phyloP scores from a whole-genome alignment of 2,329 filamentous ascomycete genomes.

The Beauveria pseudobassiana region DNA sequence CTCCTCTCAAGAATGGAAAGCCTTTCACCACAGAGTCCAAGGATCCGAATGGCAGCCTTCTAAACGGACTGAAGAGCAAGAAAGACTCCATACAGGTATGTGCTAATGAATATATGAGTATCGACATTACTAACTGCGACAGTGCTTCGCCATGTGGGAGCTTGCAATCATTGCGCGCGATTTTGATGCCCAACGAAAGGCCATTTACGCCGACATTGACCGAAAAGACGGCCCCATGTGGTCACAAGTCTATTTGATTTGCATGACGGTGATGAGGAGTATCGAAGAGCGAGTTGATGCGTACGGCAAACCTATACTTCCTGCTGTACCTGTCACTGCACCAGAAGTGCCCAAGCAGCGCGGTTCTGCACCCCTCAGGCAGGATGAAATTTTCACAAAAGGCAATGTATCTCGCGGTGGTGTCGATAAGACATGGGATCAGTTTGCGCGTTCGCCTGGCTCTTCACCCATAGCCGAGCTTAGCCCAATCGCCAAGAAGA shows the following conservation, averaged over 20 bases:
- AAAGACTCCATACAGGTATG: slow-evolving; percentile 66
- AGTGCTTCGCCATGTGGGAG: slow-evolving; percentile 83
- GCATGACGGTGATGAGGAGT: slow-evolving; percentile 59
- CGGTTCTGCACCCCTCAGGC: slow-evolving; percentile 33
- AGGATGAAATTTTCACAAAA: slow-evolving; percentile 38
- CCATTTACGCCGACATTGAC: slow-evolving; percentile 82
- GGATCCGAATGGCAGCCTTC: slow-evolving; percentile 82
- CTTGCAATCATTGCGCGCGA: slow-evolving; percentile 69
- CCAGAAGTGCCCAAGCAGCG: slow-evolving; percentile 26
- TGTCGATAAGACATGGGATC: slow-evolving; percentile 38
- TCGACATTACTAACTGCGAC: not conserved
- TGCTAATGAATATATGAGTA: not conserved
- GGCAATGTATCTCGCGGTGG: slow-evolving; percentile 33
- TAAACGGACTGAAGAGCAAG: slow-evolving; percentile 78
- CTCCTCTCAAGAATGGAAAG: slow-evolving; percentile 75
- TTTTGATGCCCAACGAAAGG: slow-evolving; percentile 67
- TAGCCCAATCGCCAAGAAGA: slow-evolving; percentile 44
- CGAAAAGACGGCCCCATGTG: slow-evolving; percentile 72
- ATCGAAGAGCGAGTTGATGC: slow-evolving; percentile 62
- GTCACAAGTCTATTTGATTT: slow-evolving; percentile 67
- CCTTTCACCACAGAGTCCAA: slow-evolving; percentile 80
- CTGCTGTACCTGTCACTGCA: slow-evolving; percentile 24
- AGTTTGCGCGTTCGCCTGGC: slow-evolving; percentile 39
- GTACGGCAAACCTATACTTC: slow-evolving; percentile 40
- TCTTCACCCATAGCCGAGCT: slow-evolving; percentile 40